These are phyloP conservation scores for Chlamydomonas urium DNA, from an alignment of 139 green algal species.

Conservation along the genomic window DNA sequence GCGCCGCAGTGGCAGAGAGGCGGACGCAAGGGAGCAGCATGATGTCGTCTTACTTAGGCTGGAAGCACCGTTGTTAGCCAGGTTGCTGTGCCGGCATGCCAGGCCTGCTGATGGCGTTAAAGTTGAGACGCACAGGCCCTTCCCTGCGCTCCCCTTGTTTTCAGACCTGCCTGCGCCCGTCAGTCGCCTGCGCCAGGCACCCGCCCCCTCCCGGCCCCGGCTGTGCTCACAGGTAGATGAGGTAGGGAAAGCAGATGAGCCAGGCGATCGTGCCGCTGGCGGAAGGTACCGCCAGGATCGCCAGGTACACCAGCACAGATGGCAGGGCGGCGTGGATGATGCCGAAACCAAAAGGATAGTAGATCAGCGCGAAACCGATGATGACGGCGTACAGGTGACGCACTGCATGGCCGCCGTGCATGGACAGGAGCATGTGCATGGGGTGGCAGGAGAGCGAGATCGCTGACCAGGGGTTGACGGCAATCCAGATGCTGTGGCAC, in stretches of 20 bases:
- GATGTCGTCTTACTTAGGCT: too few relatives aligned
- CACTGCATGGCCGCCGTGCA: too few relatives aligned
- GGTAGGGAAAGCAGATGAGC: constrained; percentile 70
- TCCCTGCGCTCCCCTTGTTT: too few relatives aligned
- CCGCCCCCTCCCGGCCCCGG: too few relatives aligned
- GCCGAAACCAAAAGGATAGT: constrained; percentile 12
- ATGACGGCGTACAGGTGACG: constrained; percentile 4
- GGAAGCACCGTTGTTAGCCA: too few relatives aligned
- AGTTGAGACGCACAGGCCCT: too few relatives aligned
- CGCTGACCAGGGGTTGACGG: neutral
- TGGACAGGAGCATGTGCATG: neutral
- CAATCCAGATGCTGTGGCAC: neutral
- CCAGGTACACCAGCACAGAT: constrained; percentile 1
- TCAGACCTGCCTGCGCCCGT: too few relatives aligned
- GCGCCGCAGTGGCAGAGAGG: neutral
- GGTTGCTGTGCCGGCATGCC: too few relatives aligned
- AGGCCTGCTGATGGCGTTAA: too few relatives aligned
- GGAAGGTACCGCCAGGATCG: constrained; percentile 21
- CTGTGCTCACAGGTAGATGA: constrained; percentile 47
- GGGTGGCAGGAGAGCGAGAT: neutral
- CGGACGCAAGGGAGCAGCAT: neutral
- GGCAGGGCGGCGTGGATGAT: constrained; percentile 6
- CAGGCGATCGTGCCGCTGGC: constrained; percentile 59
- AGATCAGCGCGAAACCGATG: constrained; percentile 1
- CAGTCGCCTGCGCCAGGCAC: too few relatives aligned